phyloP scores from a whole-genome alignment of 2,329 filamentous ascomycete species.

The Colletotrichum coccodes region DNA sequence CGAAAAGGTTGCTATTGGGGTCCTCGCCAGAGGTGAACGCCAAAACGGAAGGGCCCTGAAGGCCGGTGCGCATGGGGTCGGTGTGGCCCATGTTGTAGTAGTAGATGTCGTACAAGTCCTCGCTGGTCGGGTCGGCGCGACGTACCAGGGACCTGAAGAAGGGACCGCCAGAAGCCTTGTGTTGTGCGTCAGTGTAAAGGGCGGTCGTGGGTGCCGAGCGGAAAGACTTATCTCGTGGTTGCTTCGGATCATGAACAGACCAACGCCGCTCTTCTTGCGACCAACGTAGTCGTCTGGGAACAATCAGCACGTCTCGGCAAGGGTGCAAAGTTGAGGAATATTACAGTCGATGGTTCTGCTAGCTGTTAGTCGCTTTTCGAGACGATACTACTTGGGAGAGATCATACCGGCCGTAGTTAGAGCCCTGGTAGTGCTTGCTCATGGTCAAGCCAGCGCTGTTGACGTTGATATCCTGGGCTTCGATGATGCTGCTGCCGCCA shows the following conservation, averaged over 20 bases:
- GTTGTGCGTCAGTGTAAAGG: neutral
- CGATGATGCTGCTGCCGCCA: constrained; percentile 44
- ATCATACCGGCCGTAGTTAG: constrained; percentile 46
- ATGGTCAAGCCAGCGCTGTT: constrained; percentile 45
- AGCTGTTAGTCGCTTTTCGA: neutral
- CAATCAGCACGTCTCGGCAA: constrained; percentile 40
- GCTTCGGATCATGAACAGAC: constrained; percentile 47
- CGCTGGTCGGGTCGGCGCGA: constrained; percentile 45
- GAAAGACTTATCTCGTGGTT: constrained; percentile 2
- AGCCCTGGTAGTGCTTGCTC: constrained; percentile 52
- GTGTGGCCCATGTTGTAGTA: constrained; percentile 56
- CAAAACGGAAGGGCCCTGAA: constrained; percentile 52
- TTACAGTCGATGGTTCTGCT: constrained; percentile 19
- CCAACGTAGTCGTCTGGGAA: constrained; percentile 48
- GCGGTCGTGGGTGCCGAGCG: neutral
- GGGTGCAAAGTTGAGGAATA: neutral
- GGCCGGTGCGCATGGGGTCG: constrained; percentile 51
- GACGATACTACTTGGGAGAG: neutral
- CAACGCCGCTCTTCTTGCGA: constrained; percentile 45
- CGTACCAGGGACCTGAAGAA: constrained; percentile 52
- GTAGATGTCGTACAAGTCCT: constrained; percentile 54
- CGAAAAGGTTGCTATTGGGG: constrained; percentile 48
- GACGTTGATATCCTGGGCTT: constrained; percentile 42
- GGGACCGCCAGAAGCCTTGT: constrained; percentile 49
- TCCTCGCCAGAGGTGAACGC: constrained; percentile 49